Evolutionary conservation across 1,139 yeast genomes (phyloP).

Genomic region (Taphrina flavorubra): DNA sequence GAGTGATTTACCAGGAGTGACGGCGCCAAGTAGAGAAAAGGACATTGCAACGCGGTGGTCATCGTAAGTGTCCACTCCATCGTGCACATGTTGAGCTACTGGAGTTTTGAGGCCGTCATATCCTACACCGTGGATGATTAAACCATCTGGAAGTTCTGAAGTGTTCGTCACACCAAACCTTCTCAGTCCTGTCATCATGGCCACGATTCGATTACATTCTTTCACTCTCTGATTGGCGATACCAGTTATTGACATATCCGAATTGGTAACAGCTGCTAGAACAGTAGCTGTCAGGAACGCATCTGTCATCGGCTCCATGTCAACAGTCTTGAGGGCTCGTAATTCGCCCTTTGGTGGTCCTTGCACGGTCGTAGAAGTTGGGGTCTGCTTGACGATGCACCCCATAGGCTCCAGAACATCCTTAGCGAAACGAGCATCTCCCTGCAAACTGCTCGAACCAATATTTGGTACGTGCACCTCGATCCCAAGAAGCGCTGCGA

Average conservation of each 20-base stretch:
- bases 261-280: slow-evolving; percentile 86
- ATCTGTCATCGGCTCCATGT: slow-evolving; percentile 99
- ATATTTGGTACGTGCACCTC: slow-evolving; percentile 92
- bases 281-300: slow-evolving; percentile 97
- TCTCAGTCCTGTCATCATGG: slow-evolving; percentile 86
- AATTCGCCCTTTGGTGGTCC: slow-evolving; percentile 79
- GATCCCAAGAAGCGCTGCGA: slow-evolving; percentile 96
- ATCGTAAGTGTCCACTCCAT: slow-evolving; percentile 80
- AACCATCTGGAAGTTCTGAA: slow-evolving; percentile 84
- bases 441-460: slow-evolving; percentile 90
- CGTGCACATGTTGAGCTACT: slow-evolving; percentile 43
- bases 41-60: slow-evolving; percentile 99
- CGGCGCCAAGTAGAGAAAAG: slow-evolving; percentile 77
- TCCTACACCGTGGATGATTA: slow-evolving; percentile 71
- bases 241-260: slow-evolving; percentile 65
- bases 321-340: slow-evolving; percentile 74
- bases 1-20: slow-evolving; percentile 62
- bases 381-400: slow-evolving; percentile 81
- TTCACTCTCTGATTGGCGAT: slow-evolving; percentile 98
- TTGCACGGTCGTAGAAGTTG: slow-evolving; percentile 83
- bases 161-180: slow-evolving; percentile 86
- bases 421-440: slow-evolving; percentile 95
- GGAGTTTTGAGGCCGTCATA: slow-evolving; percentile 54
- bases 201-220: slow-evolving; percentile 94
- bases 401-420: slow-evolving; percentile 97